phyloP scores from a whole-genome alignment of 148 eudicot species.

The Dysphania ambrosioides region DNA sequence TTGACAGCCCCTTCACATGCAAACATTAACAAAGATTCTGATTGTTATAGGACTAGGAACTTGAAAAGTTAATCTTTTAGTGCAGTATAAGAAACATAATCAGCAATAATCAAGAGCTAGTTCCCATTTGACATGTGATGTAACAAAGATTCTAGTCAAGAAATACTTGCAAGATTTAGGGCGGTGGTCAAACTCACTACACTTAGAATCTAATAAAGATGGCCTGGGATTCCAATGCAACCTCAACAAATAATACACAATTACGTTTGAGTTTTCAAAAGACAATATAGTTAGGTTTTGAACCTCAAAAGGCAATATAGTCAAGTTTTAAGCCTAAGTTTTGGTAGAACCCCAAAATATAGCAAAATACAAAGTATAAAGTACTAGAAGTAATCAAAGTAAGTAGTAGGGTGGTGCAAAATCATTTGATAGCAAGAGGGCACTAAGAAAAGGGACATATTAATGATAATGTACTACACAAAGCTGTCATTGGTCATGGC shows the following conservation, averaged over 20 bases:
- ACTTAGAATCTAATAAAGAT: background rate
- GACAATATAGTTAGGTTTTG: no score
- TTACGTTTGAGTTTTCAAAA: no score
- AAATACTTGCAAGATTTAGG: conserved; percentile 2
- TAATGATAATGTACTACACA: no score
- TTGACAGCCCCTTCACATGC: conserved; percentile 16
- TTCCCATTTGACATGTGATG: background rate
- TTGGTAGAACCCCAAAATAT: no score
- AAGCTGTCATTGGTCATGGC: no score
- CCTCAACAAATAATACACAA: no score
- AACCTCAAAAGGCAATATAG: no score
- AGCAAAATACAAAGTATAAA: no score
- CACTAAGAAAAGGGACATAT: background rate
- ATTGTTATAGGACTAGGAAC: background rate
- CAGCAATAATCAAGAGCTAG: conserved; percentile 9
- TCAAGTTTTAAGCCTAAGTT: background rate
- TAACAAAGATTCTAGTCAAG: background rate
- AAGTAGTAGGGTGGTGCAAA: no score
- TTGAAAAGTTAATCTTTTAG: background rate
- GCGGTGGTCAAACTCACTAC: conserved; percentile 15
- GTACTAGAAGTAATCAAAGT: no score
- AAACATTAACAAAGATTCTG: background rate
- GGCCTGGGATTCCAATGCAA: no score
- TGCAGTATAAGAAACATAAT: conserved; percentile 6
- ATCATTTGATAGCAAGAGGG: background rate